These are phyloP conservation scores for Penicillium dipodomyicola DNA, from an alignment of 495 filamentous ascomycete genomes.

Conservation along the genomic window DNA sequence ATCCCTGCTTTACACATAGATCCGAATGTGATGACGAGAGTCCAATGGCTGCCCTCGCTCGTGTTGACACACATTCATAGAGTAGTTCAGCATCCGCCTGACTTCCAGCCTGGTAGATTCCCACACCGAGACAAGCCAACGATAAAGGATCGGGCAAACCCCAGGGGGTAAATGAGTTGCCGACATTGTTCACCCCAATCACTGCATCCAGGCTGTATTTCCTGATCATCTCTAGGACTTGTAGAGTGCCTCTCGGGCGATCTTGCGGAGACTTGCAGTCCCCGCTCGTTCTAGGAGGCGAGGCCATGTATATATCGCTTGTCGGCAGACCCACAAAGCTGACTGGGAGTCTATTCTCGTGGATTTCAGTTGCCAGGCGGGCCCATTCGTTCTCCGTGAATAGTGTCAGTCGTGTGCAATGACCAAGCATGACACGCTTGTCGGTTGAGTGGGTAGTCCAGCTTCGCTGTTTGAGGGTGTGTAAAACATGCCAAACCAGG, in stretches of 20 bases:
- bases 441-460: conserved; percentile 41
- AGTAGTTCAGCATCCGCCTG: conserved; percentile 56
- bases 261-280: conserved; percentile 19
- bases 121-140: conserved; percentile 62
- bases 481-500: conserved; percentile 53
- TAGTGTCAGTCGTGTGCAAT: conserved; percentile 67
- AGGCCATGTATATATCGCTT: conserved; percentile 74
- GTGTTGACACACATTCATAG: conserved; percentile 60
- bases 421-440: conserved; percentile 61
- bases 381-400: conserved; percentile 51
- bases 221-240: conserved; percentile 61
- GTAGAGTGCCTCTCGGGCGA: conserved; percentile 57
- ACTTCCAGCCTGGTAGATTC: conserved; percentile 66
- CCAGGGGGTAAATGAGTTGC: conserved; percentile 75
- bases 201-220: conserved; percentile 57
- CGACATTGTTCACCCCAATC: conserved; percentile 73
- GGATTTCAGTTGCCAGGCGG: conserved; percentile 44
- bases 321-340: conserved; percentile 70
- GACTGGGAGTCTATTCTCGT: conserved; percentile 51
- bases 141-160: conserved; percentile 68
- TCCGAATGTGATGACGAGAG: conserved; percentile 9
- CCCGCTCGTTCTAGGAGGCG: conserved; percentile 34
- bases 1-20: conserved; percentile 16
- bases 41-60: conserved; percentile 49
- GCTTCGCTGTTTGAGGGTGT: conserved; percentile 41